phyloP scores from a whole-genome alignment of 768 basidiomycete genomes.

The Leccinum barrowsii region DNA sequence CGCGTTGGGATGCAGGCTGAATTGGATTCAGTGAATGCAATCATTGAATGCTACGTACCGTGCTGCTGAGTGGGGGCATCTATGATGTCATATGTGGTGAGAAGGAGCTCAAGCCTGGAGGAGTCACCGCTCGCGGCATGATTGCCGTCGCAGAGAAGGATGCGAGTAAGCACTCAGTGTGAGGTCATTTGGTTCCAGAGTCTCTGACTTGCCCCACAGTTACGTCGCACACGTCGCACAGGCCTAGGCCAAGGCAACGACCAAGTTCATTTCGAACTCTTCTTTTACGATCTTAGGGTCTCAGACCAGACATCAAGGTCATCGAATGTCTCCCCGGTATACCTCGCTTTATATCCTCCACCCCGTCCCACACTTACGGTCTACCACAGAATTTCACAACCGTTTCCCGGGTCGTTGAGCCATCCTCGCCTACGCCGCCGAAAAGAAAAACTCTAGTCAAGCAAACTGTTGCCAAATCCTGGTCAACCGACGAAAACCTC shows the following conservation, averaged over 20 bases:
- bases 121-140: constrained; percentile 97
- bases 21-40: no score
- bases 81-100: no score
- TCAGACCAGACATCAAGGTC: no score
- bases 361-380: neutral
- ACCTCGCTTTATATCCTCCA: no score
- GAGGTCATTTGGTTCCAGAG: neutral
- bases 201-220: constrained; percentile 37
- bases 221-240: constrained; percentile 97
- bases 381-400: constrained; percentile 80
- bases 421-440: constrained; percentile 83
- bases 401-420: constrained; percentile 95
- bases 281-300: no score
- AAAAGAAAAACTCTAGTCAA: constrained; percentile 86
- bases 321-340: no score
- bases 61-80: no score
- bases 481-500: constrained; percentile 99
- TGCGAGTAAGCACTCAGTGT: constrained; percentile 74
- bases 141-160: constrained; percentile 90
- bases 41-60: no score
- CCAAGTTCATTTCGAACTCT: no score
- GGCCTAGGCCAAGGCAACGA: no score
- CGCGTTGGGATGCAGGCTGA: no score
- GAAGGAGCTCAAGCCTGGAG: no score
- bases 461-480: constrained; percentile 95